Conservation (phyloP, 306 rosid species). For the Medicago ruthenica region DNA sequence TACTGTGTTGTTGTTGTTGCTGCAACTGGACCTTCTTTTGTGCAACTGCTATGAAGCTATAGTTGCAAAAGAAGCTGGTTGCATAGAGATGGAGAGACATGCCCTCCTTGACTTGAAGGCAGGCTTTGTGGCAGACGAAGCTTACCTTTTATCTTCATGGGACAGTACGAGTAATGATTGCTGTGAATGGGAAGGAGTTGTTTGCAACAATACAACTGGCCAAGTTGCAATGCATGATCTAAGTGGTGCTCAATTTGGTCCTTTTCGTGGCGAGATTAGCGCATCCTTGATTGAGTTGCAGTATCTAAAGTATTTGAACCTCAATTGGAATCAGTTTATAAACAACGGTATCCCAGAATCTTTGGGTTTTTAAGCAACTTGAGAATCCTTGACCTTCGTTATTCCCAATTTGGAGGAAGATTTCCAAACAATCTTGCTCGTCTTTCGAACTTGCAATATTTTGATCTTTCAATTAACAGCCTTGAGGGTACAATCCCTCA, state of each 20-base stretch:
- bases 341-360: not conserved
- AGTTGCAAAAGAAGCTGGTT: too few species aligned
- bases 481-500: constrained; percentile 8
- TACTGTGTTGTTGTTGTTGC: too few species aligned
- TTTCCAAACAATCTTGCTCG: too few species aligned
- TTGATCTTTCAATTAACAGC: too few species aligned
- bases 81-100: too few species aligned
- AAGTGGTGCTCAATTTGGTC: not conserved
- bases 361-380: constrained; percentile 4
- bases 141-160: constrained; percentile 1
- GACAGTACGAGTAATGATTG: not conserved
- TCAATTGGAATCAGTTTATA: not conserved
- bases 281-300: constrained; percentile 1
- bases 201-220: not conserved
- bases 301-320: constrained; percentile 7
- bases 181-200: constrained; percentile 15
- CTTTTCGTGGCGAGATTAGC: not conserved
- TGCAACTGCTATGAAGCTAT: not conserved
- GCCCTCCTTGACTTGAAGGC: too few species aligned
- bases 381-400: constrained; percentile 12
- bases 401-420: too few species aligned
- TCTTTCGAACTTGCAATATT: too few species aligned
- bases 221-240: constrained; percentile 13
- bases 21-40: not conserved
- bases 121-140: too few species aligned